Evolutionary conservation across 2,329 filamentous ascomycete genomes (phyloP), one percentile per base, ranked within the genome.

Genomic region (Hymenotorrendiella dingleyae): DNA sequence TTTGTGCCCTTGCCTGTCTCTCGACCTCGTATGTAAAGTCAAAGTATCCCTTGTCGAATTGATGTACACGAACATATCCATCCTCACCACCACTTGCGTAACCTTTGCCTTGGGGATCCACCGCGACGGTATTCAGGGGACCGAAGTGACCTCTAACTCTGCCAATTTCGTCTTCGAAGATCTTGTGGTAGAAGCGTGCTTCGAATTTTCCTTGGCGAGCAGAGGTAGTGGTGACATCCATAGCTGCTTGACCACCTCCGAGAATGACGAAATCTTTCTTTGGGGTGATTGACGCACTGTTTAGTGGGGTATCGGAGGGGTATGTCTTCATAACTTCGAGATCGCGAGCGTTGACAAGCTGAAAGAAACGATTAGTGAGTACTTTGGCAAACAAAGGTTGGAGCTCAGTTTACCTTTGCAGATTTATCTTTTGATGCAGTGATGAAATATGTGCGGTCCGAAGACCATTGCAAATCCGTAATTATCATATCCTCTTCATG

Each of bases 21-120:
- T 98, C 93, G 49, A 97, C 93, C 76, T 98, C 93, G 68, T 95
- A 98, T 74, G 86, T 80, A 72, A 98, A 98, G 69, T 98, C 93
- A 67, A 93, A 97, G 76, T 96, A 98, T 50, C 84, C 80, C 76
- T 94, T 94, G 72, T 98, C 93, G 69, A 98, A 98, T 70, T 95
- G 88, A 71, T 98, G 93, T 56, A 97, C 84, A 62, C 93, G 86
- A 53, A 98, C 91, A 71, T 98, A 98, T 62, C 93, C 93, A 68
- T 98, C 93, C 73, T 98, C 93, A 69, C 90, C 91, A 57, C 93
- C 93, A 62, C 84, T 91, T 61, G 89, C 90, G 70, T 98, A 98
- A 60, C 87, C 82, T 64, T 85, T 90, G 61, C 93, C 93, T 47
- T 84, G 84, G 22, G 93, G 93, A 68, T 95, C 87, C 45, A 87